phyloP scores from a whole-genome alignment of 805 yeast genomes.

The Kodamaea sagamina region DNA sequence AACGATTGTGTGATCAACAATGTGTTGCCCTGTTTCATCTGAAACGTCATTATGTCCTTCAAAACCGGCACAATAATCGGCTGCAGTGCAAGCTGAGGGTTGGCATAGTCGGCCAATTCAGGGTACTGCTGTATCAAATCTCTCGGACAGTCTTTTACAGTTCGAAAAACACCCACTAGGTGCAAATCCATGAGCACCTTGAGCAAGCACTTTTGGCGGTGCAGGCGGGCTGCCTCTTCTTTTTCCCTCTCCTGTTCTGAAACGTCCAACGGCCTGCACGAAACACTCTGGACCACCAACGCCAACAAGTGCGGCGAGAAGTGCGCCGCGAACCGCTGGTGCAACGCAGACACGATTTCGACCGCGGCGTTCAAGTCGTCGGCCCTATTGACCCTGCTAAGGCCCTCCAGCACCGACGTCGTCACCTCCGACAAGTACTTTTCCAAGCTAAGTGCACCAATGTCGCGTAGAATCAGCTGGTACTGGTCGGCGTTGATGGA shows the following conservation, averaged over 20 bases:
- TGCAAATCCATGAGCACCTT: constrained; percentile 59
- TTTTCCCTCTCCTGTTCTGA: constrained; percentile 1
- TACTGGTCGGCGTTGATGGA: constrained; percentile 55
- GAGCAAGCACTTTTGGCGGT: constrained; percentile 48
- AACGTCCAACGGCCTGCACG: constrained; percentile 22
- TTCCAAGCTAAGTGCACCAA: constrained; percentile 61
- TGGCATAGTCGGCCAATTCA: constrained; percentile 9
- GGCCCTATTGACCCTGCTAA: constrained; percentile 50
- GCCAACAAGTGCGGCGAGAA: constrained; percentile 48
- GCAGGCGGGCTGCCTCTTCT: constrained; percentile 31
- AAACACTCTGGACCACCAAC: constrained; percentile 43
- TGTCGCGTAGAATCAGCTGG: constrained; percentile 55
- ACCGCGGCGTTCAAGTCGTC: constrained; percentile 65
- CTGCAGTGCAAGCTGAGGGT: constrained; percentile 17
- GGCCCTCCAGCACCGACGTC: constrained; percentile 62
- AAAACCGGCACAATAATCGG: constrained; percentile 47
- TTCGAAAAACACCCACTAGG: constrained; percentile 56
- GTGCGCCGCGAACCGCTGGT: constrained; percentile 63
- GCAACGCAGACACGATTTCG: constrained; percentile 69
- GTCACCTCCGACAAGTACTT: constrained; percentile 75
- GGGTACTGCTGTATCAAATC: constrained; percentile 7
- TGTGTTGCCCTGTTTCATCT: constrained; percentile 30
- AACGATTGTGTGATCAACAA: constrained; percentile 49
- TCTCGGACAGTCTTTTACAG: constrained; percentile 33
- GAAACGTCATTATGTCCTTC: constrained; percentile 32